phyloP scores from a whole-genome alignment of 1,284 basidiomycete species.

The Cryptococcus amylolentus region DNA sequence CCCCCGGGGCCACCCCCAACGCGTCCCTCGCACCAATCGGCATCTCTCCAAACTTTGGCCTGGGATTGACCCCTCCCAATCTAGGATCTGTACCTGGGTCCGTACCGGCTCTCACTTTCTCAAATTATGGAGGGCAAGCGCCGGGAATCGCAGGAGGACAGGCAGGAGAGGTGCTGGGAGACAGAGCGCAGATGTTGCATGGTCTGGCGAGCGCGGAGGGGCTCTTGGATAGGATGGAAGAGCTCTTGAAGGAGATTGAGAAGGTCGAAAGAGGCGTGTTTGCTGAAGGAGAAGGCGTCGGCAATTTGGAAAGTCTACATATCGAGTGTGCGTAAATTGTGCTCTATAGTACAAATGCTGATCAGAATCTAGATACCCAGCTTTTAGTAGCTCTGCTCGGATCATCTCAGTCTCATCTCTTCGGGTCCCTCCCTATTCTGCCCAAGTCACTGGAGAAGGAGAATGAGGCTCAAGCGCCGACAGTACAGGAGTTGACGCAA shows the following conservation, averaged over 20 bases:
- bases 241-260: conserved; percentile 7
- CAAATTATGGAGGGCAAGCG: background rate
- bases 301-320: conserved; percentile 9
- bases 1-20: background rate
- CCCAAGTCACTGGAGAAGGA: background rate
- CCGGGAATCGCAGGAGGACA: background rate
- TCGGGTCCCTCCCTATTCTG: conserved; percentile 6
- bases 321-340: conserved; percentile 11
- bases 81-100: background rate
- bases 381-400: conserved; percentile 1
- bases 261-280: conserved; percentile 10
- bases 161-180: background rate
- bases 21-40: background rate
- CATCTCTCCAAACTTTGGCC: conserved; percentile 2
- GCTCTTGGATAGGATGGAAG: conserved; percentile 4
- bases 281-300: conserved; percentile 3
- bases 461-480: background rate
- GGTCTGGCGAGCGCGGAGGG: conserved; percentile 4
- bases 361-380: conserved; percentile 6
- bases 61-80: background rate
- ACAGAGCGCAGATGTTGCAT: background rate
- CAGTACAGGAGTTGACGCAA: conserved; percentile 14
- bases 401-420: conserved; percentile 6
- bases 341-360: background rate
- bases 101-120: background rate